Base-by-base conservation (phyloP, 768 basidiomycete genomes). In the Boletellus emodensis region DNA sequence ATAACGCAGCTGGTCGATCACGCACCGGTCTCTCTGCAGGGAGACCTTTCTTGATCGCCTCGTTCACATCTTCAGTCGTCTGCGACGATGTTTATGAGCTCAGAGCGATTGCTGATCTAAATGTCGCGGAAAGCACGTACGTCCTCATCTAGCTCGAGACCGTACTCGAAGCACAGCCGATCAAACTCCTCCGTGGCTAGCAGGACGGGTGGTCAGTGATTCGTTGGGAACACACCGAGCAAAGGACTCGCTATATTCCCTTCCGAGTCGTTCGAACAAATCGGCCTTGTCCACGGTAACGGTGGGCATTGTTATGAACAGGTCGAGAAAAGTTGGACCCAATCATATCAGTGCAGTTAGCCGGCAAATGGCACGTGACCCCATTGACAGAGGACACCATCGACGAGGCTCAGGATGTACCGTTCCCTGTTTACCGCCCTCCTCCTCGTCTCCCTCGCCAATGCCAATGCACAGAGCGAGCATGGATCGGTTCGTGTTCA, bases 141-240 rank as follows among this genome's bases (percentile, higher is more conserved):
- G 73, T 99, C 96, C 72, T 96, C 96, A 64, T 99, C 96, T 32
- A 98, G 76, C 72, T 99, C 96, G 41, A 99, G 75, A 48, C 96
- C 96, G 71, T 94, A 99, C 58, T 98, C 92, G 74, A 99, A 99
- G 61, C 91, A 90, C 46, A 98, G 80, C 65, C 83, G 82, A 72
- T 98, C 96, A 61, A 98, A 97, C 56, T 94, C 94, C 55, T 95
- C 87, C 38, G 90, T 84, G 44, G 93, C 95, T 98, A 47, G 62
- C 62, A 48, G 45, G 46, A 42, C 54, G 49, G 49, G 44, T 40
- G 49, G 51, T 60, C 46, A 51, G 49, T 38, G n/a, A 30, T 14
- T 34, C 9, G 35, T 9, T 58, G 56, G 34, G 57, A 44, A 51
- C 32, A 15, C 48, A 33, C 22, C 17, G 24, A 22, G 15, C 30